Evolutionary conservation across 768 basidiomycete species (phyloP).

Genomic region (Lanmaoa pseudosensibilis): DNA sequence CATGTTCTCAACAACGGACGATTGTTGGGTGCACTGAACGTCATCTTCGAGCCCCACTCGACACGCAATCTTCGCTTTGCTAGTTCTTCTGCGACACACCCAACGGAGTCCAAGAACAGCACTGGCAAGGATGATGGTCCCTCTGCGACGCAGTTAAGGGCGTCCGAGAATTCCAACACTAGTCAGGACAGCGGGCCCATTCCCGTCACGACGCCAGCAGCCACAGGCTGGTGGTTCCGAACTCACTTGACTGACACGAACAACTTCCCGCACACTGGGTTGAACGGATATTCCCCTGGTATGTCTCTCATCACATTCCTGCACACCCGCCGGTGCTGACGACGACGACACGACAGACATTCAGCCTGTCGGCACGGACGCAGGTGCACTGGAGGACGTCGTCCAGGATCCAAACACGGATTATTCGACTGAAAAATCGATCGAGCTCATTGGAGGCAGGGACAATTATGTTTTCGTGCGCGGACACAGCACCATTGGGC

Average conservation of each 20-base stretch:
- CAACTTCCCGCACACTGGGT: constrained; percentile 1
- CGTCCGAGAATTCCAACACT: too few species aligned
- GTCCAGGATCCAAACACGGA: background rate
- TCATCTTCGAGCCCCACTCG: constrained; percentile 9
- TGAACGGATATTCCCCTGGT: constrained; percentile 5
- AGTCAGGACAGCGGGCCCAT: background rate
- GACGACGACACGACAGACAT: background rate
- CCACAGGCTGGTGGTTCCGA: constrained; percentile 16
- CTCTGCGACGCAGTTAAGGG: too few species aligned
- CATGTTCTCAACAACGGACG: background rate
- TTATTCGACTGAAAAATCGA: background rate
- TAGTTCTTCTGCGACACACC: constrained; percentile 4
- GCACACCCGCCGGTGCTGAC: too few species aligned
- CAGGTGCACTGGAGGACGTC: background rate
- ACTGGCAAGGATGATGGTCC: too few species aligned
- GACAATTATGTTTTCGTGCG: constrained; percentile 11
- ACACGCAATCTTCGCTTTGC: background rate
- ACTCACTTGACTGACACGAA: background rate
- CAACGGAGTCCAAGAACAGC: background rate
- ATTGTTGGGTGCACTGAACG: constrained; percentile 11
- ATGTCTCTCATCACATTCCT: background rate
- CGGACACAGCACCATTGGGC: constrained; percentile 9
- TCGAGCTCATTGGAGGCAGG: constrained; percentile 3
- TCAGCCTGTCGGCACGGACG: constrained; percentile 5
- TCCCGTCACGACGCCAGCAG: constrained; percentile 8